Evolutionary conservation across 345 rosid genomes (phyloP).

Genomic region (Rhodamnia argentea): DNA sequence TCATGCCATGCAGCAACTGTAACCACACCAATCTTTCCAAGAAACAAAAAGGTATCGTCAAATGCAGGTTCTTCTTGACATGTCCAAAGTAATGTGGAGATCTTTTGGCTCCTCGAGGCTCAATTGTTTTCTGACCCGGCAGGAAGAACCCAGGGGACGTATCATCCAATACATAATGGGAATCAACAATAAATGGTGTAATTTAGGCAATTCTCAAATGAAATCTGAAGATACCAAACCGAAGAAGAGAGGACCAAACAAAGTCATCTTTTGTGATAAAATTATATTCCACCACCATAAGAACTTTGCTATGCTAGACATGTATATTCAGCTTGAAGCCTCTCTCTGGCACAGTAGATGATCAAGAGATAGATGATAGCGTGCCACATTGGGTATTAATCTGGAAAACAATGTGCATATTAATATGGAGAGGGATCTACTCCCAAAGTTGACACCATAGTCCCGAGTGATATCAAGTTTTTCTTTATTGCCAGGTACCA

Average conservation of each 20-base stretch:
- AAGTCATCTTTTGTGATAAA: neutral
- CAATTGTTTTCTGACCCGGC: neutral
- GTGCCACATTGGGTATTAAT: accelerated
- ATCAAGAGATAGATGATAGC: neutral
- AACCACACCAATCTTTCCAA: neutral
- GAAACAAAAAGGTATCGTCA: neutral
- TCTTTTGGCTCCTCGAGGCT: neutral
- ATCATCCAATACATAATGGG: neutral
- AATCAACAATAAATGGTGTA: neutral
- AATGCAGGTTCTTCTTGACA: neutral
- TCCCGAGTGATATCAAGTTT: neutral
- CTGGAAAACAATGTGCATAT: neutral
- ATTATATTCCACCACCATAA: neutral
- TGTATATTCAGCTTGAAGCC: neutral
- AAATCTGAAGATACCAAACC: neutral
- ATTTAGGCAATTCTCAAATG: neutral
- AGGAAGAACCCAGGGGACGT: neutral
- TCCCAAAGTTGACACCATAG: neutral
- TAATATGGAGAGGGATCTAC: neutral
- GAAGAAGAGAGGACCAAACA: neutral
- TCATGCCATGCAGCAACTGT: neutral
- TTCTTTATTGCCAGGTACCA: neutral
- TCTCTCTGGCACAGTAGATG: neutral
- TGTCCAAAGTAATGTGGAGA: neutral
- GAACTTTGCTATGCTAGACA: neutral